Conservation (phyloP, 371 early-diverging fungal genomes). For the Mortierella polycephala region DNA sequence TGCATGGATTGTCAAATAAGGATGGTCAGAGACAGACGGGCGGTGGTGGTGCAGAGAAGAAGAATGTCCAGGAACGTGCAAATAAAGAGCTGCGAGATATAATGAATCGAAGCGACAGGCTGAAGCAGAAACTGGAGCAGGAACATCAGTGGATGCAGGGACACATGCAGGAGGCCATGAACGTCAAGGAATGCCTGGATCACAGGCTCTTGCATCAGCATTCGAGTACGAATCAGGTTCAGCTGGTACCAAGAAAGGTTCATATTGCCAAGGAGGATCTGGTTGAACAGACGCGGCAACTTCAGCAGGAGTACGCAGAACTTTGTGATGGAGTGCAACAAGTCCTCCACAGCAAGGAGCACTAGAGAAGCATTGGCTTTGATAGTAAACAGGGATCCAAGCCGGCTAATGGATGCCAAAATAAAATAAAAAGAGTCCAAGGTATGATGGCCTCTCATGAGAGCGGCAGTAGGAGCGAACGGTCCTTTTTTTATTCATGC, state of each 20-base stretch:
- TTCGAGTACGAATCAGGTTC: slow-evolving; percentile 29
- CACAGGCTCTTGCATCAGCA: slow-evolving; percentile 17
- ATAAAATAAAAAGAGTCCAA: no score
- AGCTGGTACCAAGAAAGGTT: slow-evolving; percentile 19
- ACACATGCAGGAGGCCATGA: slow-evolving; percentile 6
- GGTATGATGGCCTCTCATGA: no score
- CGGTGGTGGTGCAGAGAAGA: neutral
- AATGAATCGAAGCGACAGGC: neutral
- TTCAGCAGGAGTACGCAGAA: slow-evolving; percentile 14
- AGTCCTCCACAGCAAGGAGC: slow-evolving; percentile 1
- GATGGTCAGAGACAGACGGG: no score
- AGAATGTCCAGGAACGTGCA: neutral
- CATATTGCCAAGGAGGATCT: slow-evolving; percentile 15
- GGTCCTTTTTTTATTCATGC: no score
- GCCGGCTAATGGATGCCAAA: no score
- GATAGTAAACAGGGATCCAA: no score
- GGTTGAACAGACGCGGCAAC: slow-evolving; percentile 5
- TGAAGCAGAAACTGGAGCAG: neutral
- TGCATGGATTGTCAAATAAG: neutral
- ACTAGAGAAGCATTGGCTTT: no score
- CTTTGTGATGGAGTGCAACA: slow-evolving; percentile 15
- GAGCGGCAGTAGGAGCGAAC: no score
- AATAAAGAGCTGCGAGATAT: neutral
- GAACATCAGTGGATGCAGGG: slow-evolving; percentile 16
- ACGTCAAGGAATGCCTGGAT: slow-evolving; percentile 8